Evolutionary conservation across 129 eudicot species (phyloP).

Genomic region (Mikania micrantha): DNA sequence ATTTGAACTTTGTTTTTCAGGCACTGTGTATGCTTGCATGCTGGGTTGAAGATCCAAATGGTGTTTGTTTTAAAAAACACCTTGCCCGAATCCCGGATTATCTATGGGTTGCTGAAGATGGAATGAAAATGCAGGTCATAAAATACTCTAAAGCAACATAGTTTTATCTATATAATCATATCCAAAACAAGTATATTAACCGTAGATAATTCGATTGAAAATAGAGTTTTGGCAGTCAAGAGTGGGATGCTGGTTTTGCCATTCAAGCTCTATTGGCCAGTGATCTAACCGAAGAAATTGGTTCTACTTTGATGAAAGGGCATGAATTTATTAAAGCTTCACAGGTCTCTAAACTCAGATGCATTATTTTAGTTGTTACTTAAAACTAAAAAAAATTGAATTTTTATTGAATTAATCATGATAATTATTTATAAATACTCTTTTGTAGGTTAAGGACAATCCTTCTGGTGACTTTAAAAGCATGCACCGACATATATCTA

Average conservation of each 20-base stretch:
- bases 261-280: slow-evolving; percentile 76
- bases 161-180: background rate
- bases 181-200: background rate
- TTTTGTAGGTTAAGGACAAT: slow-evolving; percentile 50
- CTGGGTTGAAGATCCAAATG: slow-evolving; percentile 93
- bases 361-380: background rate
- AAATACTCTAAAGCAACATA: background rate
- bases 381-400: background rate
- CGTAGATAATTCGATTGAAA: background rate
- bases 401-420: background rate
- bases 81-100: slow-evolving; percentile 81
- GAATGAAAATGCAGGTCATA: slow-evolving; percentile 91
- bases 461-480: slow-evolving; percentile 77
- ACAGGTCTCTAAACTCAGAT: slow-evolving; percentile 44
- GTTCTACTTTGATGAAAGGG: slow-evolving; percentile 55
- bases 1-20: slow-evolving; percentile 22
- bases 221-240: slow-evolving; percentile 79
- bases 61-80: slow-evolving; percentile 77
- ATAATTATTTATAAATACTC: background rate
- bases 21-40: slow-evolving; percentile 83
- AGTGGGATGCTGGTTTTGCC: slow-evolving; percentile 77
- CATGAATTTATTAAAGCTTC: slow-evolving; percentile 77
- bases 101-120: slow-evolving; percentile 90
- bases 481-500: slow-evolving; percentile 81
- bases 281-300: slow-evolving; percentile 51